These are phyloP conservation scores for Testicularia cyperi DNA, from an alignment of 1,284 basidiomycete species.

Conservation along the genomic window DNA sequence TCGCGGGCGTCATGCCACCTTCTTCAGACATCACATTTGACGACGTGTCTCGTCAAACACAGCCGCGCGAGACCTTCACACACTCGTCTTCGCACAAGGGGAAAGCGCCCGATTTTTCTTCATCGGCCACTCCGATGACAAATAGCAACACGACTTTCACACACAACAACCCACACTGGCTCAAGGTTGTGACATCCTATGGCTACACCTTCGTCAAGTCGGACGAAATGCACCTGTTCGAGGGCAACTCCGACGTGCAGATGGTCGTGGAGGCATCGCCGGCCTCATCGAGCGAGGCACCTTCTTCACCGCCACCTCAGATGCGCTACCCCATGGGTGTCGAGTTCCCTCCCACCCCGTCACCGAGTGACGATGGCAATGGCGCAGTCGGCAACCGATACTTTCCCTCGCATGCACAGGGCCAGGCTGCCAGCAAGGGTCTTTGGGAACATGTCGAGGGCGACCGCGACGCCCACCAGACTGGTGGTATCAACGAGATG, in stretches of 20 bases:
- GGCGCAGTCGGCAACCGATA: slow-evolving; percentile 9
- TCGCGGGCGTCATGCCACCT: no score
- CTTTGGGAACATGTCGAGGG: slow-evolving; percentile 37
- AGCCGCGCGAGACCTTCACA: slow-evolving; percentile 26
- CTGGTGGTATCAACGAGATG: slow-evolving; percentile 28
- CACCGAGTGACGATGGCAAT: slow-evolving; percentile 30
- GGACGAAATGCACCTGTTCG: slow-evolving; percentile 30
- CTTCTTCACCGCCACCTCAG: slow-evolving; percentile 21
- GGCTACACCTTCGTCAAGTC: slow-evolving; percentile 38
- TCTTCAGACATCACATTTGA: slow-evolving; percentile 35
- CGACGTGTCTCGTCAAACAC: slow-evolving; percentile 12
- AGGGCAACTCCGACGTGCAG: slow-evolving; percentile 34
- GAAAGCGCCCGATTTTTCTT: slow-evolving; percentile 4
- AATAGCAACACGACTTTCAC: background rate
- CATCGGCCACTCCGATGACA: no score
- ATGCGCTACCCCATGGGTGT: slow-evolving; percentile 28
- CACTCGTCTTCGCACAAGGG: slow-evolving; percentile 25
- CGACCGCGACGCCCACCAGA: slow-evolving; percentile 12
- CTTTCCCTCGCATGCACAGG: slow-evolving; percentile 9
- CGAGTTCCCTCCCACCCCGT: slow-evolving; percentile 35
- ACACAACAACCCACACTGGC: slow-evolving; percentile 26
- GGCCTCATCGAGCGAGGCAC: slow-evolving; percentile 17
- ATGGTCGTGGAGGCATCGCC: slow-evolving; percentile 30
- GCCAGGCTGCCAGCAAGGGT: slow-evolving; percentile 7
- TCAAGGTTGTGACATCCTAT: slow-evolving; percentile 39